phyloP scores from a whole-genome alignment of 2,329 filamentous ascomycete species.

The Lasiodiplodia hormozganensis region DNA sequence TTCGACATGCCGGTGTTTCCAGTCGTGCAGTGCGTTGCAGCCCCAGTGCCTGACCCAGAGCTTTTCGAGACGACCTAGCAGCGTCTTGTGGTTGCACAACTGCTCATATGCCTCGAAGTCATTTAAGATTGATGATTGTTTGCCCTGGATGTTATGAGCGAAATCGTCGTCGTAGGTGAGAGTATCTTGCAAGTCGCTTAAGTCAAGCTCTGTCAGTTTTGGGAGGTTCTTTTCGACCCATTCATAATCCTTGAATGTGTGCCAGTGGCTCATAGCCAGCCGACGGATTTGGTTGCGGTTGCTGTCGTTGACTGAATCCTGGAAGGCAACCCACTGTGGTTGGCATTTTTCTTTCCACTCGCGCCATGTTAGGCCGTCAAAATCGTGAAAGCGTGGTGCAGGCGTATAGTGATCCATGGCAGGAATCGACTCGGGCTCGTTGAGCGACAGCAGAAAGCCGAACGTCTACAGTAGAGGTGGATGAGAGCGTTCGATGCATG shows the following conservation, averaged over 20 bases:
- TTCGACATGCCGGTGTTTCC: neutral
- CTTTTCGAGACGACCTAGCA: slow-evolving; percentile 16
- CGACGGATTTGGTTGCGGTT: slow-evolving; percentile 44
- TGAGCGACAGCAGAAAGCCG: neutral
- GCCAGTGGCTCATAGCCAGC: slow-evolving; percentile 46
- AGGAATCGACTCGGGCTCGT: neutral
- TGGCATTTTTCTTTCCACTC: slow-evolving; percentile 14
- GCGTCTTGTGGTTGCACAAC: neutral
- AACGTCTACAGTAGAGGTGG: neutral
- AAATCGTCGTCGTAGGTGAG: slow-evolving; percentile 43
- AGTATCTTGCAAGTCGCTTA: slow-evolving; percentile 45
- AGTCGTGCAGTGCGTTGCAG: slow-evolving; percentile 15
- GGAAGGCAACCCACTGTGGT: slow-evolving; percentile 41
- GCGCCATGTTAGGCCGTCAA: neutral
- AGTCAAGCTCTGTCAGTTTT: slow-evolving; percentile 40
- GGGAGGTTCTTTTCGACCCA: slow-evolving; percentile 49
- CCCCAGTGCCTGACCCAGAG: slow-evolving; percentile 29
- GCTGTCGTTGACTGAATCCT: slow-evolving; percentile 40
- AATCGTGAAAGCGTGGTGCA: slow-evolving; percentile 13
- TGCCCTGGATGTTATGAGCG: neutral
- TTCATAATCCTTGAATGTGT: slow-evolving; percentile 44
- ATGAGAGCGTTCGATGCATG: neutral
- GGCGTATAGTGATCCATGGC: neutral
- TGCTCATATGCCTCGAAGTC: neutral
- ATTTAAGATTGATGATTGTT: neutral